Conservation (phyloP, 2,329 filamentous ascomycete species). For the Cercospora sesami region DNA sequence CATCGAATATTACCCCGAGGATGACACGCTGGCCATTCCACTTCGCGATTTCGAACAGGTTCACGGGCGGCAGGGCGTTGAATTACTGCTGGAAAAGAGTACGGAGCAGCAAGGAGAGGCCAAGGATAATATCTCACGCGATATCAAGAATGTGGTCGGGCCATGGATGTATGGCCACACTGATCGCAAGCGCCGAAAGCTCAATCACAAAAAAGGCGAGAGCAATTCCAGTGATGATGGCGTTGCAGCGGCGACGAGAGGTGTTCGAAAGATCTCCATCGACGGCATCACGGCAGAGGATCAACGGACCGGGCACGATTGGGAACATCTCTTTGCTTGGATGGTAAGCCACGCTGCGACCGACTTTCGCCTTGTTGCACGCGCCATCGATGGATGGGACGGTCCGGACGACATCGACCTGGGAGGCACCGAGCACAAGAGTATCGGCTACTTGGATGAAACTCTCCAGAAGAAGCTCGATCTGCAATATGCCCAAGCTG, state of each 20-base stretch:
- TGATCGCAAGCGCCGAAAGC: constrained; percentile 55
- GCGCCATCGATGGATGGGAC: constrained; percentile 69
- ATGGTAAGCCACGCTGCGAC: constrained; percentile 60
- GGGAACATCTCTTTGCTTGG: constrained; percentile 70
- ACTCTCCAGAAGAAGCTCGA: constrained; percentile 61
- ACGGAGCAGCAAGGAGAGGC: constrained; percentile 39
- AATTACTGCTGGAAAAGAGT: constrained; percentile 59
- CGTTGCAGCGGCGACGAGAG: constrained; percentile 15
- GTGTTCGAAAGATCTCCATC: constrained; percentile 32
- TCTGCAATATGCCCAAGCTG: constrained; percentile 65
- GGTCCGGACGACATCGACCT: constrained; percentile 70
- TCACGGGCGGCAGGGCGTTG: constrained; percentile 59
- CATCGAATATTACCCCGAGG: constrained; percentile 66
- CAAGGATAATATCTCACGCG: constrained; percentile 52
- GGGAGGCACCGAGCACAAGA: constrained; percentile 54
- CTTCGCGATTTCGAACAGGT: constrained; percentile 65
- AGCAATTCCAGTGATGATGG: constrained; percentile 3
- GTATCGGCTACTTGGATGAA: constrained; percentile 59
- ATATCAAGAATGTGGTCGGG: constrained; percentile 66
- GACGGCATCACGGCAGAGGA: constrained; percentile 32
- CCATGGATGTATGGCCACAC: constrained; percentile 71
- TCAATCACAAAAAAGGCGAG: constrained; percentile 19
- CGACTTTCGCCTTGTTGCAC: constrained; percentile 63
- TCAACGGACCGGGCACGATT: constrained; percentile 57
- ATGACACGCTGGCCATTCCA: constrained; percentile 55